Evolutionary conservation across 345 rosid species (phyloP).

Genomic region (Nephelium lappaceum): DNA sequence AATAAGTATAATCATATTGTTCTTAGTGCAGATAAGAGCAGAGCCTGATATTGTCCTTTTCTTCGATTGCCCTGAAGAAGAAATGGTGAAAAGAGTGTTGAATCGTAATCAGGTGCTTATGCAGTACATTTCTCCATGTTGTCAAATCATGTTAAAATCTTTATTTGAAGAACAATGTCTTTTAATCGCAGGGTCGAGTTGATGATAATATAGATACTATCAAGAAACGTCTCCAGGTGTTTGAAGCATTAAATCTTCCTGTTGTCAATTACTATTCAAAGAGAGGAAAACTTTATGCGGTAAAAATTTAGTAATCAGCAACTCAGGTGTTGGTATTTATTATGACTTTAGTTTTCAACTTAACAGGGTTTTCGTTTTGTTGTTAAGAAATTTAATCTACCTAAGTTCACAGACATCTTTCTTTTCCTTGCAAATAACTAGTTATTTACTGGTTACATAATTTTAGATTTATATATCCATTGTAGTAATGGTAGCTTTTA

Average conservation of each 20-base stretch:
- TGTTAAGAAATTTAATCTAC: neutral
- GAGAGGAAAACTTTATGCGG: conserved; percentile 78
- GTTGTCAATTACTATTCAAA: conserved; percentile 71
- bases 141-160: conserved; percentile 5
- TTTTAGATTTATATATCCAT: conserved; percentile 8
- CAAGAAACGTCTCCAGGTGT: conserved; percentile 63
- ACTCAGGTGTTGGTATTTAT: neutral
- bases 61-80: conserved; percentile 78
- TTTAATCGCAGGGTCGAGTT: conserved; percentile 63
- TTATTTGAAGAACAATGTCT: conserved; percentile 12
- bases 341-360: neutral
- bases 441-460: neutral
- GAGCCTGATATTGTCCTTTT: conserved; percentile 69
- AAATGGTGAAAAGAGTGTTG: conserved; percentile 72
- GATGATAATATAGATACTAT: conserved; percentile 79
- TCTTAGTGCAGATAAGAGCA: conserved; percentile 46
- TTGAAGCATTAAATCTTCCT: conserved; percentile 62
- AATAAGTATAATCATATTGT: neutral
- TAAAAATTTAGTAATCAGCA: conserved; percentile 25
- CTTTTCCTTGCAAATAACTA: neutral
- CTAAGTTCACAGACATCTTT: neutral
- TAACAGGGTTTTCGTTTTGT: neutral
- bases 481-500: conserved; percentile 12
- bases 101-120: conserved; percentile 70
- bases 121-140: neutral